These are phyloP conservation scores for Botrytis fragariae DNA, from an alignment of 2,329 filamentous ascomycete genomes.

Conservation along the genomic window DNA sequence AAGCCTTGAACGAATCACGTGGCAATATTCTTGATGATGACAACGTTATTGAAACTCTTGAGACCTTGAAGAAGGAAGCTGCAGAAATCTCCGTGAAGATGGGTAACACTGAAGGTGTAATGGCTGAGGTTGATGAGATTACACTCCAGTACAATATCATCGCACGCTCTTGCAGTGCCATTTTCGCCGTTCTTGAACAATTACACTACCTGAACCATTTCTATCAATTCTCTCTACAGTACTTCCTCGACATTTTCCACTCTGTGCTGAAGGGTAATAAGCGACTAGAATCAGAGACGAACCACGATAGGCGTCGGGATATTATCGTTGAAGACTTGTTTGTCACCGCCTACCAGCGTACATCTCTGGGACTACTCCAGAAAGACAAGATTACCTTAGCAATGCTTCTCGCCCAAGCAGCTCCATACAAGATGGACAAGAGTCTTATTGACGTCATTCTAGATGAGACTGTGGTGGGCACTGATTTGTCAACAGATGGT, in stretches of 20 bases:
- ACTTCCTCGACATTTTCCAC: conserved; percentile 97
- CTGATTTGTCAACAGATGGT: conserved; percentile 71
- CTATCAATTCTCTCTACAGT: conserved; percentile 98
- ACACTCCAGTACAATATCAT: conserved; percentile 93
- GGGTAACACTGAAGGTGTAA: conserved; percentile 92
- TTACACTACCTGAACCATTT: conserved; percentile 98
- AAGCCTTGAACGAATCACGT: conserved; percentile 94
- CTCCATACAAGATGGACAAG: conserved; percentile 96
- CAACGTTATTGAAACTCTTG: conserved; percentile 94
- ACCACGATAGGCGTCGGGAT: conserved; percentile 78
- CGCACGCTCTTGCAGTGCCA: conserved; percentile 90
- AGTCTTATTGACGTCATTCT: conserved; percentile 81
- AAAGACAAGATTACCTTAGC: conserved; percentile 93
- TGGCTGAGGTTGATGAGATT: conserved; percentile 95
- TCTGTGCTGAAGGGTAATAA: conserved; percentile 81
- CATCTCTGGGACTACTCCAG: conserved; percentile 87
- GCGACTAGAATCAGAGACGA: conserved; percentile 65
- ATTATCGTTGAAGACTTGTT: conserved; percentile 91
- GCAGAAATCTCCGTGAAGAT: conserved; percentile 96
- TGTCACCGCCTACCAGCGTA: conserved; percentile 85
- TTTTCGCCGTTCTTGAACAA: conserved; percentile 95
- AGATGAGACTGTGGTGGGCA: conserved; percentile 71
- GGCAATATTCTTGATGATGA: conserved; percentile 98
- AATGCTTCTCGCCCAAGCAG: conserved; percentile 90
- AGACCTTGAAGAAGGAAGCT: conserved; percentile 96